Base-by-base conservation (phyloP, 441 rosid species). In the Melianthus villosus region DNA sequence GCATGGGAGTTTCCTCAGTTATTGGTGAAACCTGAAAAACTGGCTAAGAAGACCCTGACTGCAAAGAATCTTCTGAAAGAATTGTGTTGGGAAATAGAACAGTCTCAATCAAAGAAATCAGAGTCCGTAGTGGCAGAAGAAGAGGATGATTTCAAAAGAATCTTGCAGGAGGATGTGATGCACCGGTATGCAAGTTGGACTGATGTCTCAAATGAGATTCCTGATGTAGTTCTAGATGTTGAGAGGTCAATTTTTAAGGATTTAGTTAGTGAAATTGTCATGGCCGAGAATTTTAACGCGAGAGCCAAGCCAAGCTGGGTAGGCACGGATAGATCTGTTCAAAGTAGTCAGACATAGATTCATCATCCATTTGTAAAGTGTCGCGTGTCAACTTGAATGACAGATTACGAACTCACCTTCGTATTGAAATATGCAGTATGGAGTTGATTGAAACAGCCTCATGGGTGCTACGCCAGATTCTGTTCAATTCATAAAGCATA, bases 221-320 rank as follows among this genome's bases (percentile, higher is more conserved):
- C 87, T 0, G 65, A 67, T 16, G 27, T 76, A 27, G 83, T 77
- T 15, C 56, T 83, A 9, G 73, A 78, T 48, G 56, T 83, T 7
- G 97, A 89, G 67, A 42, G 95, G 40, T 50, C 60, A 54, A 57
- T 89, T 33, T 89, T 89, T 57, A 89, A 78, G 60, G 97, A 89
- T 53, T 46, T 83, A 43, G 87, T 83, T 25, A 64, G 60, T 28
- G 95, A 89, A 58, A 60, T 80, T 35, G 73, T 81, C 67, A 49
- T 1, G 73, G 84, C n/a, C 77, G 64, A 45, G 60, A 67, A 16
- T 65, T 51, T 42, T 40, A 38, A 14, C 67, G 51, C n/a, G n/a
- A n/a, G n/a, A n/a, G n/a, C n/a, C n/a, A n/a, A 44, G 35, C 42
- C 43, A 74, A 53, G 39, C 50, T 60, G 17, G 62, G 69, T 9